Base-by-base conservation (phyloP, 768 basidiomycete species). In the Russula emetica region DNA sequence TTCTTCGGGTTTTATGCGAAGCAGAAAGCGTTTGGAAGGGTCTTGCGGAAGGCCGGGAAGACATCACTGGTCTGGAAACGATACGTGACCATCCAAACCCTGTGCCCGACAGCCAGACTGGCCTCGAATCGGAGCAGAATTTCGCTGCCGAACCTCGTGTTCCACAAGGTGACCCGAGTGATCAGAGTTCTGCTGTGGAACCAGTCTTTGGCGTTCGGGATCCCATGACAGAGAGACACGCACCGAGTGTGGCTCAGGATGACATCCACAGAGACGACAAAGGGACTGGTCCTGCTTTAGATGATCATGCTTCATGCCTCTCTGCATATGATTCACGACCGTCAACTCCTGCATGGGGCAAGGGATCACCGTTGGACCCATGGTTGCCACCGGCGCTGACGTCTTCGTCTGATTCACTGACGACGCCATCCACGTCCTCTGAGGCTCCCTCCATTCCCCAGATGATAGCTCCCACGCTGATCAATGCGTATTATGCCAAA, bases 1-100 rank as follows among this genome's bases (percentile, higher is more conserved):
- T 93, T 30, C 74, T 94, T 68, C 81, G 87, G 66, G 81, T 86
- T 34, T 73, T 94, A 3, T 90, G 90, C 69, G 90, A 93, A 72
- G 81, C 81, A 10, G 79, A 84, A 60, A 80, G 75, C 24, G 82
- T 92, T 49, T 93, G 91, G 91, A 74, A 77, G 40, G 78, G 65
- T 49, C 70, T 59, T 52, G 58, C 55, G 5, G 66, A 69, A 58
- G 66, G 22, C 67, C 64, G 60, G 36, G 54, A 71, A 70, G 49
- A 52, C 13, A 26, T n/a, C 26, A 34, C 20, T 56, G 42, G 26
- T 47, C 18, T 58, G 49, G 53, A 56, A 16, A 7, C 52, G 20
- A 42, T 52, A 53, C 30, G 62, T 28, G 52, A 60, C 36, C 32
- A 16, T 34, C 16, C 38, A 30, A 36, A 67, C 52, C 58, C 53